Evolutionary conservation across 805 yeast genomes (phyloP).

Genomic region (Alloascoidea africana): DNA sequence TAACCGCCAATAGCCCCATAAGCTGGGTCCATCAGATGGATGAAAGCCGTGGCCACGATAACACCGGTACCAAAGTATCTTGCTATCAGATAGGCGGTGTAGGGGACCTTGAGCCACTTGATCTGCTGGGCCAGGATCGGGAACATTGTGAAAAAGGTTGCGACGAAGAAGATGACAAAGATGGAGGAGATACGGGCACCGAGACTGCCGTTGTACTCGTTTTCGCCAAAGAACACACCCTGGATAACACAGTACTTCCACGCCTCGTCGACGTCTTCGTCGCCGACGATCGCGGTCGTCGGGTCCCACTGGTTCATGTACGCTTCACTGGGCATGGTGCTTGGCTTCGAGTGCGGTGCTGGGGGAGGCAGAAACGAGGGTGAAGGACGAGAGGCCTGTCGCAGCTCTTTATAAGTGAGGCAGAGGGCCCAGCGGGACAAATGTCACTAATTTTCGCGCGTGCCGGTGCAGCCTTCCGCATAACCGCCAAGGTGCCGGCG

Average conservation of each 20-base stretch:
- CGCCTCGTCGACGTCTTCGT: conserved; percentile 11
- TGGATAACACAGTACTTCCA: conserved; percentile 27
- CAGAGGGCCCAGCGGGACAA: too few relatives aligned
- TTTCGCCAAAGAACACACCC: conserved; percentile 24
- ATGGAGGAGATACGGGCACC: conserved; percentile 40
- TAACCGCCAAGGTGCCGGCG: too few relatives aligned
- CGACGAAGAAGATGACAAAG: conserved; percentile 40
- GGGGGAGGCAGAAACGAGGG: too few relatives aligned
- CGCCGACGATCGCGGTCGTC: background rate
- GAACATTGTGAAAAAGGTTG: conserved; percentile 30
- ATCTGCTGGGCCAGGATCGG: conserved; percentile 19
- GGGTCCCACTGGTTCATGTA: conserved; percentile 1
- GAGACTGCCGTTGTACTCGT: conserved; percentile 26
- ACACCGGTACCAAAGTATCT: conserved; percentile 65
- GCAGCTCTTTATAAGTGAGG: too few relatives aligned
- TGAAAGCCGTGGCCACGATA: conserved; percentile 67
- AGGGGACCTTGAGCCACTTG: conserved; percentile 14
- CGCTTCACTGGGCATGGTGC: background rate
- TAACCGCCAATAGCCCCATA: conserved; percentile 17
- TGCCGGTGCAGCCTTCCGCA: too few relatives aligned
- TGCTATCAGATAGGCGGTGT: conserved; percentile 17
- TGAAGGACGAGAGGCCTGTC: too few relatives aligned
- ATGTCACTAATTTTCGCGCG: too few relatives aligned
- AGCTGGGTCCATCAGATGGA: conserved; percentile 36
- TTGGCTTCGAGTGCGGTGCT: too few relatives aligned